Base-by-base conservation (phyloP, 2,329 filamentous ascomycete genomes). In the Pseudogymnoascus sp. region DNA sequence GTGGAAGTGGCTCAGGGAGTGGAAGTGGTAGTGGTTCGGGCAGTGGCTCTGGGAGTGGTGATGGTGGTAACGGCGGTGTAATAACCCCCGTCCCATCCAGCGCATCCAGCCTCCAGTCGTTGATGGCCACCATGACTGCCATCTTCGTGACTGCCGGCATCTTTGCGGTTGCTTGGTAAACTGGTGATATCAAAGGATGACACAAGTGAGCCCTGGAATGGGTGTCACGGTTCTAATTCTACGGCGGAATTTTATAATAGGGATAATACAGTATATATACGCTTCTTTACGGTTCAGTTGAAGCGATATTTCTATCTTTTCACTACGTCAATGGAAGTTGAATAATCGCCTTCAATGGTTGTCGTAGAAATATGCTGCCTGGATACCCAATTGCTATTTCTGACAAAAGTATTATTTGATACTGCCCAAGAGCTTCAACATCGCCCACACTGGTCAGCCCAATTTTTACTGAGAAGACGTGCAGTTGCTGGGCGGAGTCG, bases 231-330 rank as follows among this genome's bases (percentile, higher is more conserved):
- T 55, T 55, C 49, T 55, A 55, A 55, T 55, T 55, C 49, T 55
- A 55, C 49, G 29, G 29, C n/a, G 29, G 49, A 33, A 55, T 19
- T 33, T 55, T 55, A 55, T 55, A 55, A 55, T 55, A 55, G 26
- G 49, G 49, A 33, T 55, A 55, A 55, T 55, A 55, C 10, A 55
- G 49, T 33, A 55, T 55, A 55, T 33, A 33, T 55, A 55, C 49
- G 33, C 49, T 55, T 55, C 49, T 55, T 33, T 14, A 14, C 3
- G 16, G 5, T 19, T 14, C n/a, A 55, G 7, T 33, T 33, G 2
- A 33, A 33, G n/a, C 14, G 10, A 6, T 21, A 55, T 33, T 3
- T 55, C 31, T 8, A 33, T 19, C 19, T 5, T 33, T 33, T 55
- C 23, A 11, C 23, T 31, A 14, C 10, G 14, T 4, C 43, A 16